phyloP scores from a whole-genome alignment of 192 early-diverging fungal genomes.

The Mortierella claussenii region DNA sequence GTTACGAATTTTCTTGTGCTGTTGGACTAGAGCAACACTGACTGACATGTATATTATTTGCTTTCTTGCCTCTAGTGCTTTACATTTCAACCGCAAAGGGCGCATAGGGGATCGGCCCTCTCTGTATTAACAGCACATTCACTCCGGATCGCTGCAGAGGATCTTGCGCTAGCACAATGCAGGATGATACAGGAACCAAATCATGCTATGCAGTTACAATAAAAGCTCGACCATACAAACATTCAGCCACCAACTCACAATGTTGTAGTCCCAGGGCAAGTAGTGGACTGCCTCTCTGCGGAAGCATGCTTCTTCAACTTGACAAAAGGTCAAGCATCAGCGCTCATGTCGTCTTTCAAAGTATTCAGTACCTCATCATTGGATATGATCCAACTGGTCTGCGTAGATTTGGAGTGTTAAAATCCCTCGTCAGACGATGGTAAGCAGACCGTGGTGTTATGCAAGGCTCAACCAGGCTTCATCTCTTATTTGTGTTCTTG shows the following conservation, averaged over 20 bases:
- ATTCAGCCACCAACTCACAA: too few relatives aligned
- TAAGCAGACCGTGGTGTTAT: too few relatives aligned
- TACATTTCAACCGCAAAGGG: not conserved
- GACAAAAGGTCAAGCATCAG: too few relatives aligned
- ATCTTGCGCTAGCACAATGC: not conserved
- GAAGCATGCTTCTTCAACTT: too few relatives aligned
- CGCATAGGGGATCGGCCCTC: not conserved
- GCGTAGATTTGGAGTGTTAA: too few relatives aligned
- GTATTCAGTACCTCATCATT: too few relatives aligned
- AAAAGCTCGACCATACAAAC: not conserved
- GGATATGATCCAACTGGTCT: too few relatives aligned
- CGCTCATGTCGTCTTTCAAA: too few relatives aligned
- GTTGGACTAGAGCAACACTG: not conserved
- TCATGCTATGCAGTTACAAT: not conserved
- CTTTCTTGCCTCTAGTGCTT: not conserved
- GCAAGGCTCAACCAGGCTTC: not conserved
- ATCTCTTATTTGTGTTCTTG: not conserved
- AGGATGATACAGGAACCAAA: not conserved
- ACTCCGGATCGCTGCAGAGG: not conserved
- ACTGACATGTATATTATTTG: not conserved
- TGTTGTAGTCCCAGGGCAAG: too few relatives aligned
- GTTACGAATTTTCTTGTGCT: not conserved
- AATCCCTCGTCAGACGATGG: too few relatives aligned
- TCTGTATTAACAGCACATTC: not conserved
- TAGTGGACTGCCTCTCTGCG: too few relatives aligned